Base-by-base conservation (phyloP, 257 asterid genomes). In the Cynanchum wilfordii region DNA sequence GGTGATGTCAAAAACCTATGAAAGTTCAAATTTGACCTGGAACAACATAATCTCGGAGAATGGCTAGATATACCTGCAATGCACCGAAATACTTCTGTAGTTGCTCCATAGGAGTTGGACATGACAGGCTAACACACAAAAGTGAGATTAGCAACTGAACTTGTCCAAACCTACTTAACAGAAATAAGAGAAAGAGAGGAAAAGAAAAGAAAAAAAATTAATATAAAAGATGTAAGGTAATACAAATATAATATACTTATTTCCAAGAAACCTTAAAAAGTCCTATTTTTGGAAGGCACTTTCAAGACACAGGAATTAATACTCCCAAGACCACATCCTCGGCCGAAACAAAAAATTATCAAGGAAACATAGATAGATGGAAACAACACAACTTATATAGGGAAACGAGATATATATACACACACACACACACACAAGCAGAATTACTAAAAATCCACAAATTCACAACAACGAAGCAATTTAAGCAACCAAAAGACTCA, bases 31-130 rank as follows among this genome's bases (percentile, higher is more conserved):
- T 64, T 73, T 17, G 79, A 49, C 27, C 52, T n/a, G 51, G 29
- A 20, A 66, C 68, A 65, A 10, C 29, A 33, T 33, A 49, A 68
- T 69, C 77, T 79, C 5, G 24, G 25, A 40, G 27, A 59, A 66
- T 72, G 66, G 29, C 36, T 55, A 19, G 51, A 50, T 59, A 64
- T 27, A n/a, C 52, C 69, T 58, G 73, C 36, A 51, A 65, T 74
- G 79, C 78, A 75, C 19, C 36, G 47, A 2, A 71, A 45, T 64
- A 83, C 30, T 27, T 83, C 81, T 16, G 59, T 7, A 29, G 47
- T 75, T 30, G 75, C 77, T 80, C 80, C 68, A 70, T 10, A 68
- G 33, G 75, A 42, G n/a, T 57, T 69, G 47, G 79, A 77, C 87
- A 83, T 80, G 17, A 51, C 40, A 65, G 29, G 73, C 58, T 51